A percentile compares a stretch with the other conserved stretches of the same genome.
These are phyloP conservation scores for Vinca minor DNA, from an alignment of 257 asterid genomes.

Conservation along the genomic window DNA sequence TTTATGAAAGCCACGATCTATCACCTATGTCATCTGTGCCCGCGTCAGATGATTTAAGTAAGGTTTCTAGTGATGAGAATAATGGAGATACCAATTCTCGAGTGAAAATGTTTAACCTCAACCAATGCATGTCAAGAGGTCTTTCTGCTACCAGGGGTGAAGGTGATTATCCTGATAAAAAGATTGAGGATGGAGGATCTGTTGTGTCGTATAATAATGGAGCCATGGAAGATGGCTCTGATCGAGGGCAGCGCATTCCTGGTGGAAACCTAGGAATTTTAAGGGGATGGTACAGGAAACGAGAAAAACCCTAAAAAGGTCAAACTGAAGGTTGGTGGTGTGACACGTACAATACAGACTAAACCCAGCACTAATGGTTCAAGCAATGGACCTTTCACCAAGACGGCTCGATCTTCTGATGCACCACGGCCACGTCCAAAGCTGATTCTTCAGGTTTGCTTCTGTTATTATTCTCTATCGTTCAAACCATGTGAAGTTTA, in stretches of 20 bases:
- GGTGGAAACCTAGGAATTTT: conserved; percentile 7
- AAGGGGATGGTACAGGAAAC: conserved; percentile 38
- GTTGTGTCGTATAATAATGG: conserved; percentile 31
- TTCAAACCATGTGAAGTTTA: background rate
- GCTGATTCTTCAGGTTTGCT: conserved; percentile 47
- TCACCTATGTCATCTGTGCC: conserved; percentile 50
- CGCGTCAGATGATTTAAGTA: conserved; percentile 48
- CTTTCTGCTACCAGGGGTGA: conserved; percentile 33
- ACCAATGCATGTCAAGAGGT: conserved; percentile 69
- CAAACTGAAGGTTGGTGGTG: conserved; percentile 88
- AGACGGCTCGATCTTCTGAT: conserved; percentile 42
- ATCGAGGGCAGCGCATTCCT: conserved; percentile 13
- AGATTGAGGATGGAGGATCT: conserved; percentile 23
- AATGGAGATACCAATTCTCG: conserved; percentile 47
- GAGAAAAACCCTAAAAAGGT: conserved; percentile 63
- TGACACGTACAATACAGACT: conserved; percentile 65
- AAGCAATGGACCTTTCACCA: conserved; percentile 36
- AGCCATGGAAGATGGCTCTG: conserved; percentile 13
- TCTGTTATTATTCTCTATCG: background rate
- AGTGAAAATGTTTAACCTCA: conserved; percentile 67
- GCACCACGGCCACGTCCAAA: conserved; percentile 41
- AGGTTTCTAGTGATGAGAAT: conserved; percentile 67
- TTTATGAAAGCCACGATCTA: conserved; percentile 34
- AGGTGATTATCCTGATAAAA: conserved; percentile 14
- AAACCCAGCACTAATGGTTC: conserved; percentile 53